Percentiles rank a stretch among this genome's conserved stretches.
These are phyloP conservation scores for Tolypocladium pustulatum DNA, from an alignment of 2,329 filamentous ascomycete species.

Conservation along the genomic window DNA sequence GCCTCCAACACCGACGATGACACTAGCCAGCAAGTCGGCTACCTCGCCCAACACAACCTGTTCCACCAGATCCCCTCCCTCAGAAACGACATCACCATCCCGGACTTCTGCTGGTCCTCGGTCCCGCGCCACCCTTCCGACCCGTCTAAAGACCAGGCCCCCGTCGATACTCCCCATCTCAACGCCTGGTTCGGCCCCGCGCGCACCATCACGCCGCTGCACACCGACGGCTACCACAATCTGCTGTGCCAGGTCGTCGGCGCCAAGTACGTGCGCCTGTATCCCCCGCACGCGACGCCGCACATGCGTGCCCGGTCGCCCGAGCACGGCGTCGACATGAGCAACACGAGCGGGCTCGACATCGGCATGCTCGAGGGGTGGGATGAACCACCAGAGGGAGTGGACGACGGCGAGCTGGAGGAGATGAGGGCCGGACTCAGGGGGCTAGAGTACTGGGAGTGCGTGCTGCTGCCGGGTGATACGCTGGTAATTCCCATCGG, in stretches of 20 bases:
- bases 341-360: slow-evolving; percentile 77
- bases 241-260: slow-evolving; percentile 84
- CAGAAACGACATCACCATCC: slow-evolving; percentile 63
- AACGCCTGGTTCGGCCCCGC: slow-evolving; percentile 92
- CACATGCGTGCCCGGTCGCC: slow-evolving; percentile 50
- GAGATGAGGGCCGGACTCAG: slow-evolving; percentile 38
- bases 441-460: slow-evolving; percentile 59
- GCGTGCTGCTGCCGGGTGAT: slow-evolving; percentile 70
- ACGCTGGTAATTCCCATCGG: slow-evolving; percentile 82
- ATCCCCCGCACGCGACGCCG: slow-evolving; percentile 53
- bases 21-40: slow-evolving; percentile 40
- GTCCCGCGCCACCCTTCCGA: slow-evolving; percentile 46
- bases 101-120: slow-evolving; percentile 72
- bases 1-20: slow-evolving; percentile 6
- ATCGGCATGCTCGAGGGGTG: slow-evolving; percentile 57
- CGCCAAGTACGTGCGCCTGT: slow-evolving; percentile 83
- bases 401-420: slow-evolving; percentile 22
- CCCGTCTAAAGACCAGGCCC: slow-evolving; percentile 23
- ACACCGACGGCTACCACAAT: slow-evolving; percentile 92
- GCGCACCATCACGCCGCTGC: slow-evolving; percentile 81
- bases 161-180: slow-evolving; percentile 52
- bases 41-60: slow-evolving; percentile 87
- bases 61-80: slow-evolving; percentile 72
- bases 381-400: slow-evolving; percentile 28
- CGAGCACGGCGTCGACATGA: slow-evolving; percentile 76